phyloP scores from a whole-genome alignment of 192 early-diverging fungal genomes.

The Dimargaris cristalligena region DNA sequence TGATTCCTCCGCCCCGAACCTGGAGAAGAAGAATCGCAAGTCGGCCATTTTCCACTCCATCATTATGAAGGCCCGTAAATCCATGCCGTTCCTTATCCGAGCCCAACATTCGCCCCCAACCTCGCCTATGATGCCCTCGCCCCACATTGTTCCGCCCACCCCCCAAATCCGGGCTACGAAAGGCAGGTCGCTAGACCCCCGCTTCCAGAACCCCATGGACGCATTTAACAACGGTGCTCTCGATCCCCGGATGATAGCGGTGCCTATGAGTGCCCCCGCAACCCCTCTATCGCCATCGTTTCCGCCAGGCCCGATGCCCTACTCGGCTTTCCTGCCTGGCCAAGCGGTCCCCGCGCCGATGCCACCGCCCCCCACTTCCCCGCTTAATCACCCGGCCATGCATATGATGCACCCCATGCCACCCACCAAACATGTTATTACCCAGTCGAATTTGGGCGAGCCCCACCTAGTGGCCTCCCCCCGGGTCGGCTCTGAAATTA shows the following conservation, averaged over 20 bases:
- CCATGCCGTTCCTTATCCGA: conserved; percentile 9
- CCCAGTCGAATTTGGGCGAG: not conserved
- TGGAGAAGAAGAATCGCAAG: conserved; percentile 8
- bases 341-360: not conserved
- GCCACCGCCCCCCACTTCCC: not conserved
- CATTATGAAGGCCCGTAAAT: conserved; percentile 5
- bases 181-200: not conserved
- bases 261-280: not conserved
- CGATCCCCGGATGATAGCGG: not conserved
- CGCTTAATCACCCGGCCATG: conserved; percentile 2
- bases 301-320: not conserved
- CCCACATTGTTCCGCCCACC: too few species aligned
- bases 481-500: not conserved
- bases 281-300: not conserved
- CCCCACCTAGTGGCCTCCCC: not conserved
- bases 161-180: not conserved
- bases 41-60: conserved; percentile 8
- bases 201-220: too few species aligned
- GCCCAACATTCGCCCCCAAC: not conserved
- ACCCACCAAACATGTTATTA: conserved; percentile 8
- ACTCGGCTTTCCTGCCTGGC: conserved; percentile 6
- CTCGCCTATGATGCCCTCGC: not conserved
- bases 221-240: not conserved
- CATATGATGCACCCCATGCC: conserved; percentile 10
- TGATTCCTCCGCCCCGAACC: conserved; percentile 9